Evolutionary conservation across 345 rosid genomes (phyloP).

Genomic region (Populus simonii): DNA sequence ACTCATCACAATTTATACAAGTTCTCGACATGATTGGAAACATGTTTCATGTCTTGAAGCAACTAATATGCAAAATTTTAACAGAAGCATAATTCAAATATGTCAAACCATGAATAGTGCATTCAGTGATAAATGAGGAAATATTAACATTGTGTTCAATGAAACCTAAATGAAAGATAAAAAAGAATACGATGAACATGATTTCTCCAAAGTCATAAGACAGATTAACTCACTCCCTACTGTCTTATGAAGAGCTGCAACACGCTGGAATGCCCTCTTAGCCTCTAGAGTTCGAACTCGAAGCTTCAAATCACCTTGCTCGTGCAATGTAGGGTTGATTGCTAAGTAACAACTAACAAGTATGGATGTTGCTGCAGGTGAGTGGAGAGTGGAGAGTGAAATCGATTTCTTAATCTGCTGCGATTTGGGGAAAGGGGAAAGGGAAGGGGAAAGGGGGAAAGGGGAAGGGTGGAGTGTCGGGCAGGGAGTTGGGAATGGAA

Average conservation of each 20-base stretch:
- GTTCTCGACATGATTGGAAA: not conserved
- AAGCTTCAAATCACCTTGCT: conserved; percentile 98
- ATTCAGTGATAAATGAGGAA: not conserved
- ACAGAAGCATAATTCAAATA: not conserved
- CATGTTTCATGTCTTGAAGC: not conserved
- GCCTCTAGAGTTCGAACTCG: conserved; percentile 88
- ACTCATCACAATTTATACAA: not conserved
- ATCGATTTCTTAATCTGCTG: not conserved
- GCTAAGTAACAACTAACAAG: not conserved
- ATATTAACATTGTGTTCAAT: not conserved
- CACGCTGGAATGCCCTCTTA: conserved; percentile 94
- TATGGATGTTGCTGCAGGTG: not conserved
- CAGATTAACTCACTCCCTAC: conserved; percentile 68
- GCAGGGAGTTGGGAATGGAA: no score
- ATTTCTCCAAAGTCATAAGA: not conserved
- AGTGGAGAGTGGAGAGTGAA: not conserved
- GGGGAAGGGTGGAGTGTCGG: no score
- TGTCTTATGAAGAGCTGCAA: conserved; percentile 88
- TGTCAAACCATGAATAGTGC: not conserved
- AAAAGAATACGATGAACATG: not conserved
- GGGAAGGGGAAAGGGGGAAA: no score
- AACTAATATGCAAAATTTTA: not conserved
- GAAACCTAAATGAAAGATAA: not conserved
- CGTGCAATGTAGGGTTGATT: conserved; percentile 41
- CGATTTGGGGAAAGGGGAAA: no score